A percentile compares a stretch with the other conserved stretches of the same genome.
These are phyloP conservation scores for Acorus gramineus DNA, from an alignment of 106 monocot species.

Conservation along the genomic window DNA sequence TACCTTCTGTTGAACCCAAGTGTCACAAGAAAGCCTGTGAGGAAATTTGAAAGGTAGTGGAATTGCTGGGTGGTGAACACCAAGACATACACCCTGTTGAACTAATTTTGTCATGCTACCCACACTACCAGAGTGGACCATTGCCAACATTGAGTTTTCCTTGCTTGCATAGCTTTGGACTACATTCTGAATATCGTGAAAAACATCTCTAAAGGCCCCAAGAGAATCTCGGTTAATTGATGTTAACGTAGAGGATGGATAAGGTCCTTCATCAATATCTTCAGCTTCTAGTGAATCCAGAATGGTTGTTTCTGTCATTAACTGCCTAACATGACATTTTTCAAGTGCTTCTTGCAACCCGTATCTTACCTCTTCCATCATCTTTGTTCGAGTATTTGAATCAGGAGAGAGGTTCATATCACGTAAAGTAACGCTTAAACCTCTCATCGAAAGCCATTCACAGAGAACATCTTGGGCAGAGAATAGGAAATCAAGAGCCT, in stretches of 20 bases:
- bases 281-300: not conserved
- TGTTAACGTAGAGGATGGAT: conserved; percentile 2
- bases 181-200: conserved; percentile 41
- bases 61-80: conserved; percentile 40
- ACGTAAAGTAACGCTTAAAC: conserved; percentile 63
- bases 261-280: too few species aligned
- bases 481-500: conserved; percentile 50
- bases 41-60: conserved; percentile 37
- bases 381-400: conserved; percentile 35
- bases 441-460: conserved; percentile 68
- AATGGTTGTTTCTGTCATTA: conserved; percentile 21
- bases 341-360: conserved; percentile 55
- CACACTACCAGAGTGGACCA: conserved; percentile 83
- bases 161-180: conserved; percentile 32
- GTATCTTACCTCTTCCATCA: conserved; percentile 50
- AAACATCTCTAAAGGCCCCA: conserved; percentile 58
- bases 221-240: conserved; percentile 25
- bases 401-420: conserved; percentile 74
- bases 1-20: conserved; percentile 30
- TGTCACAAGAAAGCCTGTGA: conserved; percentile 17
- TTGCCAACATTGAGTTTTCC: conserved; percentile 69
- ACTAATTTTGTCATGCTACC: conserved; percentile 59
- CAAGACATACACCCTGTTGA: conserved; percentile 80
- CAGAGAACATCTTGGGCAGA: conserved; percentile 58
- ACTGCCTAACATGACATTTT: conserved; percentile 25